These are phyloP conservation scores for Mucor sp. DNA, from an alignment of 371 early-diverging fungal genomes.

Conservation along the genomic window DNA sequence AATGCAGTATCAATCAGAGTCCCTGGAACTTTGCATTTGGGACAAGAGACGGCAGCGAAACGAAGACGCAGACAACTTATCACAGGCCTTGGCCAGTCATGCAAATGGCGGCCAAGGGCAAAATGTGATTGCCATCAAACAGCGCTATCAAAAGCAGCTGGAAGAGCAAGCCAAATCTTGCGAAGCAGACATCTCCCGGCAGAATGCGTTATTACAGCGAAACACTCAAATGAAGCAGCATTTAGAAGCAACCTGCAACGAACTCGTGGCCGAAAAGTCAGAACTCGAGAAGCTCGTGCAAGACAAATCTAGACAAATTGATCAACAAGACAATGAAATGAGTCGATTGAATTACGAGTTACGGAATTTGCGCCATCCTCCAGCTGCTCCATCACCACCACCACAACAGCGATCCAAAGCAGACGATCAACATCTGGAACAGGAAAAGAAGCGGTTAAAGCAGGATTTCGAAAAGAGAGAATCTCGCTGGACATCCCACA, in stretches of 20 bases:
- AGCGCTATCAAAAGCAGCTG: constrained; percentile 30
- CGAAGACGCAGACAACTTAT: not conserved
- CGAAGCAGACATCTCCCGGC: constrained; percentile 34
- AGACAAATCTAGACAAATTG: constrained; percentile 31
- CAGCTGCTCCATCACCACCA: not conserved
- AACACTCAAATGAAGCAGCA: constrained; percentile 11
- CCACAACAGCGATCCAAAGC: not conserved
- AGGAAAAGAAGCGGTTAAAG: constrained; percentile 17
- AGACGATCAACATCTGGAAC: not conserved
- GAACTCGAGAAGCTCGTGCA: constrained; percentile 36
- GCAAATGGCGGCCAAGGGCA: not conserved
- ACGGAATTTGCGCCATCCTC: not conserved
- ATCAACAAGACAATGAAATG: constrained; percentile 36
- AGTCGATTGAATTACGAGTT: constrained; percentile 25
- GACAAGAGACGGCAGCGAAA: constrained; percentile 27
- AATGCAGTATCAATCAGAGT: constrained; percentile 20
- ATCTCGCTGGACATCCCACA: constrained; percentile 33
- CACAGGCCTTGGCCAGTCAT: not conserved
- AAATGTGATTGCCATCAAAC: not conserved
- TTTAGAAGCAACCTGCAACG: constrained; percentile 19
- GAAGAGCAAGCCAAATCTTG: constrained; percentile 33
- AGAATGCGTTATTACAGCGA: constrained; percentile 26
- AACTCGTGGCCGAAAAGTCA: constrained; percentile 19
- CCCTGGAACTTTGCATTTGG: constrained; percentile 28
- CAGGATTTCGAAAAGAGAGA: constrained; percentile 30